phyloP scores from a whole-genome alignment of 148 eudicot species.

The Nepenthes gracilis region DNA sequence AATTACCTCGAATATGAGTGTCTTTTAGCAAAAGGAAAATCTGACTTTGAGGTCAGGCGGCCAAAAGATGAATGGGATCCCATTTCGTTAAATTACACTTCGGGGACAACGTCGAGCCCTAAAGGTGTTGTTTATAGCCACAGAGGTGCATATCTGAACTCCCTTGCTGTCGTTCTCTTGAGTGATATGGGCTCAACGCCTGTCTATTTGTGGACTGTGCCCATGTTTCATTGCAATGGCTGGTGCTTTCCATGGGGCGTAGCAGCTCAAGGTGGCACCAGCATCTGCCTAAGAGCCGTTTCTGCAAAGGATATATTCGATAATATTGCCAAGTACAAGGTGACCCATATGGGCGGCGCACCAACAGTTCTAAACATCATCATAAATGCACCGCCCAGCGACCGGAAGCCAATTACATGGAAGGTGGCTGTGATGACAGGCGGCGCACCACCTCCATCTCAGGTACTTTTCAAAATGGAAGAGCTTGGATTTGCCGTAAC shows the following conservation, averaged over 20 bases:
- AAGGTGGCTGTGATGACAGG: constrained; percentile 51
- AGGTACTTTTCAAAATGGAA: constrained; percentile 47
- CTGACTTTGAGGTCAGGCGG: constrained; percentile 27
- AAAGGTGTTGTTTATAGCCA: constrained; percentile 70
- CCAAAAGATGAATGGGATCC: constrained; percentile 62
- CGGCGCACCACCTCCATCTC: constrained; percentile 59
- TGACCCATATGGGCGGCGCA: constrained; percentile 65
- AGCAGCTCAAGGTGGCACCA: constrained; percentile 70
- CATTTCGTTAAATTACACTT: constrained; percentile 55
- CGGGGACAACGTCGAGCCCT: constrained; percentile 74
- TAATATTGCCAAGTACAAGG: constrained; percentile 22
- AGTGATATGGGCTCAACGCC: constrained; percentile 47
- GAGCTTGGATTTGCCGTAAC: constrained; percentile 40
- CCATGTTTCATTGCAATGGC: constrained; percentile 84
- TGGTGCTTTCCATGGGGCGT: constrained; percentile 72
- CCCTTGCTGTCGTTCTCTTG: constrained; percentile 33
- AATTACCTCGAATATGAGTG: constrained; percentile 31
- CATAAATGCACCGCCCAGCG: constrained; percentile 23
- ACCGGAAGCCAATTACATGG: constrained; percentile 27
- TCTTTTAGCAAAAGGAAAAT: constrained; percentile 29
- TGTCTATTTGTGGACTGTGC: constrained; percentile 56
- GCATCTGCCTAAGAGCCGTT: constrained; percentile 44
- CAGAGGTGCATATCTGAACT: constrained; percentile 65
- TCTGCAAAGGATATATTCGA: constrained; percentile 36
- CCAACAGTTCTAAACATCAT: constrained; percentile 63